phyloP scores from a whole-genome alignment of 2,329 filamentous ascomycete species.

The Helminthosporium solani region DNA sequence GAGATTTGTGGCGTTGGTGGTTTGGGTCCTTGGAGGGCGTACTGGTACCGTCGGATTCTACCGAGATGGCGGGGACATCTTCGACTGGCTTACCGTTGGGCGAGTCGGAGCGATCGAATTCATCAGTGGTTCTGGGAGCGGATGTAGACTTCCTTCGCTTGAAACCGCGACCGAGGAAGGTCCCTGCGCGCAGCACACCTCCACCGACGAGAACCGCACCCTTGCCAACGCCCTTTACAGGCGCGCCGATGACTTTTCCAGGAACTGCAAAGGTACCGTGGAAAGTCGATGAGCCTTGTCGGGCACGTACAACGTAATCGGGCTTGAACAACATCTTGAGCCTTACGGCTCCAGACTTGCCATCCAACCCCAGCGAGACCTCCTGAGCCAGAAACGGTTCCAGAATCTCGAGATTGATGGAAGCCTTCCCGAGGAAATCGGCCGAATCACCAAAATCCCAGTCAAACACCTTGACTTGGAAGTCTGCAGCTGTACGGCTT shows the following conservation, averaged over 20 bases:
- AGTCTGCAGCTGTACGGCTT: slow-evolving; percentile 80
- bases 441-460: slow-evolving; percentile 97
- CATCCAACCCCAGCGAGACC: slow-evolving; percentile 73
- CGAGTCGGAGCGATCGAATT: slow-evolving; percentile 47
- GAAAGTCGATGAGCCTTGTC: slow-evolving; percentile 91
- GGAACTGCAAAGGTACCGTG: slow-evolving; percentile 84
- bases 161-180: slow-evolving; percentile 85
- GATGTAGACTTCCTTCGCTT: slow-evolving; percentile 66
- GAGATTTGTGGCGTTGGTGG: slow-evolving; percentile 39
- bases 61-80: slow-evolving; percentile 30
- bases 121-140: slow-evolving; percentile 39
- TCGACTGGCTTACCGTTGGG: slow-evolving; percentile 35
- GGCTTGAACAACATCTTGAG: slow-evolving; percentile 89
- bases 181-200: slow-evolving; percentile 83
- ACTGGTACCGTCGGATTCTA: slow-evolving; percentile 26
- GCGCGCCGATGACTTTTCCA: slow-evolving; percentile 87
- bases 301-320: slow-evolving; percentile 80
- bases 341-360: slow-evolving; percentile 81
- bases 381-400: slow-evolving; percentile 85
- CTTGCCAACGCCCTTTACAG: slow-evolving; percentile 87
- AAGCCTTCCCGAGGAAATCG: slow-evolving; percentile 78
- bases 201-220: slow-evolving; percentile 72
- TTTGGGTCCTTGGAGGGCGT: slow-evolving; percentile 8
- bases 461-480: slow-evolving; percentile 82
- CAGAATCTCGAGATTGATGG: slow-evolving; percentile 73